Evolutionary conservation across 2,329 filamentous ascomycete genomes (phyloP).

Genomic region (Fusarium beomiforme): DNA sequence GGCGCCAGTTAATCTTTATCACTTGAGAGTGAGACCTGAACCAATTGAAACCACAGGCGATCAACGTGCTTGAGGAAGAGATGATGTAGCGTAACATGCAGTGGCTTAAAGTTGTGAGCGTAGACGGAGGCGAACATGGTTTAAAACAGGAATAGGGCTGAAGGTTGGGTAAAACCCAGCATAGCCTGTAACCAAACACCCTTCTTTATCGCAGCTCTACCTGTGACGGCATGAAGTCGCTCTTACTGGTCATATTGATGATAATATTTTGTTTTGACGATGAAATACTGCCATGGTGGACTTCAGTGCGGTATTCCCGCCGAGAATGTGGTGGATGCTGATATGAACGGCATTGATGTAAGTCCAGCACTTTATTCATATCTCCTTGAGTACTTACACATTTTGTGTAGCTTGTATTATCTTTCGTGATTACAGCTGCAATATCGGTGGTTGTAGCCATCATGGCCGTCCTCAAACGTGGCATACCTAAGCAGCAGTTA

Average conservation of each 20-base stretch:
- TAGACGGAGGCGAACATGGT: not conserved
- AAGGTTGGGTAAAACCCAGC: not conserved
- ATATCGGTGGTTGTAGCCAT: slow-evolving; percentile 16
- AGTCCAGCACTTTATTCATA: not conserved
- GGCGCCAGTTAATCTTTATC: not conserved
- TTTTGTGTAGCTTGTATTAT: slow-evolving; percentile 4
- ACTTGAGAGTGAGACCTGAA: not conserved
- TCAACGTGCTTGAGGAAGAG: not conserved
- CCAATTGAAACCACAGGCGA: not conserved
- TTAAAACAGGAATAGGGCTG: slow-evolving; percentile 18
- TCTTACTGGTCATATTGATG: not conserved
- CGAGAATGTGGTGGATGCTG: slow-evolving; percentile 14
- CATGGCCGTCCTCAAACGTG: slow-evolving; percentile 14
- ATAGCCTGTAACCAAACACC: not conserved
- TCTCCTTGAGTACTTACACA: not conserved
- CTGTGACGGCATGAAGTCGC: not conserved
- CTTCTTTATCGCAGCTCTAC: not conserved
- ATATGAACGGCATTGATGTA: slow-evolving; percentile 31
- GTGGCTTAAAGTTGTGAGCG: not conserved
- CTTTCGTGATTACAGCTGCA: slow-evolving; percentile 10
- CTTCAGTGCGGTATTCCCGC: not conserved
- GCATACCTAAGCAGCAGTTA: slow-evolving; percentile 19
- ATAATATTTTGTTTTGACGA: not conserved
- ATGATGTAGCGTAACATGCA: not conserved
- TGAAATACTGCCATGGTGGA: slow-evolving; percentile 6